A percentile compares a stretch with the other conserved stretches of the same genome.
These are phyloP conservation scores for Fusarium begoniae DNA, from an alignment of 2,329 filamentous ascomycete genomes.

Conservation along the genomic window DNA sequence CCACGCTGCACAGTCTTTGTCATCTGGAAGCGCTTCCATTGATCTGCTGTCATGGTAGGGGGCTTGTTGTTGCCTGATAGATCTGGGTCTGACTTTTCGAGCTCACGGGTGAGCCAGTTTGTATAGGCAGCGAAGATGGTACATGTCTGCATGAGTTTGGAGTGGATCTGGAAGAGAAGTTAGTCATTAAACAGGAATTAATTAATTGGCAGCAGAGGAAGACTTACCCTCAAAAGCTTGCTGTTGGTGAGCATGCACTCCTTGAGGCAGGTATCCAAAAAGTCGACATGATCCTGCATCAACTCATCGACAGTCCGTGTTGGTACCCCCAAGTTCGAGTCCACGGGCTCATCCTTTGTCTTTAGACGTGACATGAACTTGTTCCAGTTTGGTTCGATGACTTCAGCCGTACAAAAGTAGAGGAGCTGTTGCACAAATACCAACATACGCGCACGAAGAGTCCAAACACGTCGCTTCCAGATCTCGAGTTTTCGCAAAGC, in stretches of 20 bases:
- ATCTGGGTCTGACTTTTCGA: conserved; percentile 85
- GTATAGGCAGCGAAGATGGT: conserved; percentile 94
- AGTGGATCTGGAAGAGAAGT: conserved; percentile 76
- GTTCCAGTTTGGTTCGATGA: conserved; percentile 98
- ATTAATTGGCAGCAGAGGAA: too few relatives aligned
- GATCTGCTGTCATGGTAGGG: conserved; percentile 66
- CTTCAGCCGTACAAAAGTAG: conserved; percentile 96
- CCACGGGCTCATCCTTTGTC: conserved; percentile 59
- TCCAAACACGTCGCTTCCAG: conserved; percentile 95
- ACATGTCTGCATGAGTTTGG: conserved; percentile 95
- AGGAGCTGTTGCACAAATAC: conserved; percentile 96
- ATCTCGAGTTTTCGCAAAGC: conserved; percentile 78
- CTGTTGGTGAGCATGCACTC: conserved; percentile 99
- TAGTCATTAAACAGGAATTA: too few relatives aligned
- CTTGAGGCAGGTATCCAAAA: conserved; percentile 95
- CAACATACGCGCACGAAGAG: conserved; percentile 90
- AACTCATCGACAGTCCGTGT: conserved; percentile 90
- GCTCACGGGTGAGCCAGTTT: conserved; percentile 82
- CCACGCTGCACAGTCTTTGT: conserved; percentile 54
- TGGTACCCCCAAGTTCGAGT: conserved; percentile 45
- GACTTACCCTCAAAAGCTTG: conserved; percentile 81
- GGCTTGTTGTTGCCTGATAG: conserved; percentile 70
- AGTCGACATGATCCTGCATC: conserved; percentile 99
- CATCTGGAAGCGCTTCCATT: conserved; percentile 67
- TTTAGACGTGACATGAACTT: conserved; percentile 89